Base-by-base conservation (phyloP, 2,329 filamentous ascomycete species). In the Cryoendolithus antarcticus region DNA sequence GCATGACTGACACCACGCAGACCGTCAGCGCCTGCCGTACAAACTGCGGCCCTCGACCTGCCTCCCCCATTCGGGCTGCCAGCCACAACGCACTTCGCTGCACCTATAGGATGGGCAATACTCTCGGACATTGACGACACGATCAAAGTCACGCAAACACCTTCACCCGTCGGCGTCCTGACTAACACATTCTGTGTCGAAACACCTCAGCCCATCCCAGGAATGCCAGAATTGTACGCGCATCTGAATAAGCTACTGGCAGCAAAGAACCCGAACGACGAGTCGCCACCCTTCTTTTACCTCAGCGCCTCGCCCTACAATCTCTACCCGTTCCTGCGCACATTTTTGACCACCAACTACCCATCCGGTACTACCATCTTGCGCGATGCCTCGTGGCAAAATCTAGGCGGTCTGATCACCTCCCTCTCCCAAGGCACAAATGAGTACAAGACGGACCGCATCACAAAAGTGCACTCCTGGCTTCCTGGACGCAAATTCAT, bases 101-200 rank as follows among this genome's bases (percentile, higher is more conserved):
- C 75, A n/a, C 74, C 80, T 0, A 75, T 82, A 35, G 88, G 89
- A 6, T 95, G 86, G 86, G 76, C 75, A 9, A 64, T 96, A 9
- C 78, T 95, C 46, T 89, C 82, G 30, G 89, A 96, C 52, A 75
- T 96, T 48, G 91, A 96, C 56, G 89, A 96, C 61, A 94, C 88
- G 0, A 93, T 96, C 67, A 95, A 96, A 62, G 67, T 88, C 48
- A 95, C 89, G 0, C 70, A 82, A 58, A 94, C 89, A 0, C 75
- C 79, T 32, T 80, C 84, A 35, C 79, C 86, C 0, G 70, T 82
- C 6, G 85, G 86, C 2, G 88, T 95, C 51, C 66, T 96, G 4
- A 72, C 75, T 35, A 80, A 81, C 38, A 96, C 89, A 0, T 95
- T 96, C 53, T 74, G 83, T 34, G 81, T 88, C 37, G 66, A 76